phyloP scores from a whole-genome alignment of 108 stramenopile species.

The Poteriospumella lacustris region DNA sequence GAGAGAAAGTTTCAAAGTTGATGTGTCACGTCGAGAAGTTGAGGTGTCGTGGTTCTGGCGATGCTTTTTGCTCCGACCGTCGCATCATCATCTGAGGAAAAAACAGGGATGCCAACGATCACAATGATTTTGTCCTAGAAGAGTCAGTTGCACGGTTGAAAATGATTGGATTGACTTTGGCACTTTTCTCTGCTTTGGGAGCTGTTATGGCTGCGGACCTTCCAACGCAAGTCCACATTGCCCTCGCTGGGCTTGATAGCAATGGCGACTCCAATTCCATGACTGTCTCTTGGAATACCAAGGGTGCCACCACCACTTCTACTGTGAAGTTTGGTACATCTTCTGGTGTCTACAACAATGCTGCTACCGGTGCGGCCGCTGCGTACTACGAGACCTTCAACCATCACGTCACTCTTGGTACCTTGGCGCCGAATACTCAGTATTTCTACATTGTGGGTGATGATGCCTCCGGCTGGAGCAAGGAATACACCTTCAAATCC shows the following conservation, averaged over 20 bases:
- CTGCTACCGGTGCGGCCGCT: not conserved
- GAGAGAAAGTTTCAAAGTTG: too few relatives aligned
- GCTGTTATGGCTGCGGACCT: not conserved
- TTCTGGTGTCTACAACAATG: not conserved
- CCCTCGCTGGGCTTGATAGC: conserved; percentile 1
- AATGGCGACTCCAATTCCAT: not conserved
- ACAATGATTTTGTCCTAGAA: too few relatives aligned
- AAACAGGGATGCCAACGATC: too few relatives aligned
- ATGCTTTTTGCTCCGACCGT: too few relatives aligned
- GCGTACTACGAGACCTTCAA: conserved; percentile 19
- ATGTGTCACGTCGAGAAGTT: too few relatives aligned
- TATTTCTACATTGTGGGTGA: conserved; percentile 26
- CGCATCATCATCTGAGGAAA: too few relatives aligned
- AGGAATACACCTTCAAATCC: conserved; percentile 8
- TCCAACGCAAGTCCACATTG: conserved; percentile 24
- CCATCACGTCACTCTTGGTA: conserved; percentile 8
- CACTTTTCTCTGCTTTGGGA: too few relatives aligned
- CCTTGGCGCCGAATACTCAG: conserved; percentile 2
- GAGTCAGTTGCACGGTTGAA: too few relatives aligned
- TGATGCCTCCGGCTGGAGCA: conserved; percentile 18
- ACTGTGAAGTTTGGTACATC: not conserved
- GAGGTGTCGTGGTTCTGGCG: too few relatives aligned
- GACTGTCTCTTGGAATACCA: conserved; percentile 25
- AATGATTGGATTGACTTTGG: too few relatives aligned
- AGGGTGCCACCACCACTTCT: not conserved